A percentile compares a stretch with the other conserved stretches of the same genome.
These are phyloP conservation scores for Colletotrichum sp. DNA, from an alignment of 2,329 filamentous ascomycete genomes.

Conservation along the genomic window DNA sequence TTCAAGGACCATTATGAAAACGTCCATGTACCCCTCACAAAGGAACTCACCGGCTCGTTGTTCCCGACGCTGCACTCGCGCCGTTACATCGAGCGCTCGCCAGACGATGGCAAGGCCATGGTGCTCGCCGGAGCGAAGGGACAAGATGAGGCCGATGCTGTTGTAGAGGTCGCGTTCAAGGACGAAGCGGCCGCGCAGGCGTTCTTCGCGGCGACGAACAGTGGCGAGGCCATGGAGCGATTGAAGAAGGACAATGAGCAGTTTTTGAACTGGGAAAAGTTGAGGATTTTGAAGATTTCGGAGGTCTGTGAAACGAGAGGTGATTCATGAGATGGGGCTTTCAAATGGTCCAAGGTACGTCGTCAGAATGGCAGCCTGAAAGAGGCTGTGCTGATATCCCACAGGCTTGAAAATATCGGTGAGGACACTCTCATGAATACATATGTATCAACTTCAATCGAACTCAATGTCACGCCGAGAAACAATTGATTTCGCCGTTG, in stretches of 20 bases:
- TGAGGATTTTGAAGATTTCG: not conserved
- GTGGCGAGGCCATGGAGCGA: not conserved
- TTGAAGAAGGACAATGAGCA: not conserved
- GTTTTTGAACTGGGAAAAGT: constrained; percentile 1
- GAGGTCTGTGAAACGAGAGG: not conserved
- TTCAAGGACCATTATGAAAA: constrained; percentile 28
- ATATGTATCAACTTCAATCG: not conserved
- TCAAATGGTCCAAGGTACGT: accelerated
- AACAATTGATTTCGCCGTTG: not conserved
- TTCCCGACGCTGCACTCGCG: constrained; percentile 26
- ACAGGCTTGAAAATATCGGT: not conserved
- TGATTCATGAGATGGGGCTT: not conserved
- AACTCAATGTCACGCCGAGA: not conserved
- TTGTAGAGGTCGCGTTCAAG: constrained; percentile 25
- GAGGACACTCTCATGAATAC: not conserved
- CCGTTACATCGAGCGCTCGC: constrained; percentile 22
- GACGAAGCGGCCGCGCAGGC: constrained; percentile 14
- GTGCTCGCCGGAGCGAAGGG: constrained; percentile 23
- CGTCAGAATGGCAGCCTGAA: not conserved
- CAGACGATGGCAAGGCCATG: constrained; percentile 10
- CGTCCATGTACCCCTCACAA: constrained; percentile 27
- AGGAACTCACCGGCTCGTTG: constrained; percentile 23
- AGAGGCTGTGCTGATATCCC: not conserved
- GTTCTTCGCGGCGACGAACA: not conserved
- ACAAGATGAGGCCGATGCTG: constrained; percentile 24